Percentiles rank a stretch among this genome's conserved stretches.
Conservation (phyloP, 2,329 filamentous ascomycete species). For the Bipolaris sorokiniana region DNA sequence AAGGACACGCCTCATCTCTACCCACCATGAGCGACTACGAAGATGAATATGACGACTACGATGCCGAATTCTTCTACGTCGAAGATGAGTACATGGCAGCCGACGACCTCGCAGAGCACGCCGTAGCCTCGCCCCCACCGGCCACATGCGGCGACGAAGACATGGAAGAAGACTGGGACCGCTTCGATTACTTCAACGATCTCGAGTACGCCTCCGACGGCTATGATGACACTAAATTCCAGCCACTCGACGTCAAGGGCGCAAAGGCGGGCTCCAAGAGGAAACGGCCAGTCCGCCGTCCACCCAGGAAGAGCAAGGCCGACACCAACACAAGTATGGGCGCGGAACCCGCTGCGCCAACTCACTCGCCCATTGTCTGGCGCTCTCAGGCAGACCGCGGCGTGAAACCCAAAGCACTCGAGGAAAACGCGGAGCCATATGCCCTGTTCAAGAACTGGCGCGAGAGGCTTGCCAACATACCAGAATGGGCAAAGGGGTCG, state of each 20-base stretch:
- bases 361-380: conserved; percentile 44
- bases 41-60: conserved; percentile 47
- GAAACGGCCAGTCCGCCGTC: conserved; percentile 31
- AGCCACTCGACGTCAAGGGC: conserved; percentile 26
- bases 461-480: conserved; percentile 43
- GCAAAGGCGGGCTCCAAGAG: conserved; percentile 38
- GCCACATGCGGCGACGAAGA: conserved; percentile 42
- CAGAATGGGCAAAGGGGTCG: conserved; percentile 32
- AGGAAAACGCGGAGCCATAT: conserved; percentile 42
- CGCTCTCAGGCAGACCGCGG: conserved; percentile 36
- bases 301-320: conserved; percentile 34
- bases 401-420: conserved; percentile 30
- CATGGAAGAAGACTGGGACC: conserved; percentile 51
- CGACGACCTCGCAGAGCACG: conserved; percentile 58
- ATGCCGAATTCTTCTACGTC: conserved; percentile 55
- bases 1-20: conserved; percentile 6
- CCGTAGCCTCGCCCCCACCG: conserved; percentile 52
- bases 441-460: conserved; percentile 56
- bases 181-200: conserved; percentile 57
- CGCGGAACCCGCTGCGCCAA: conserved; percentile 17
- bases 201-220: conserved; percentile 56
- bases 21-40: conserved; percentile 52
- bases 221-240: conserved; percentile 52
- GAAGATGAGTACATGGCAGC: conserved; percentile 53
- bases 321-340: conserved; percentile 1